A percentile compares a stretch with the other conserved stretches of the same genome.
These are phyloP conservation scores for Daldinia eschscholtzii DNA, from an alignment of 2,329 filamentous ascomycete genomes.

Conservation along the genomic window DNA sequence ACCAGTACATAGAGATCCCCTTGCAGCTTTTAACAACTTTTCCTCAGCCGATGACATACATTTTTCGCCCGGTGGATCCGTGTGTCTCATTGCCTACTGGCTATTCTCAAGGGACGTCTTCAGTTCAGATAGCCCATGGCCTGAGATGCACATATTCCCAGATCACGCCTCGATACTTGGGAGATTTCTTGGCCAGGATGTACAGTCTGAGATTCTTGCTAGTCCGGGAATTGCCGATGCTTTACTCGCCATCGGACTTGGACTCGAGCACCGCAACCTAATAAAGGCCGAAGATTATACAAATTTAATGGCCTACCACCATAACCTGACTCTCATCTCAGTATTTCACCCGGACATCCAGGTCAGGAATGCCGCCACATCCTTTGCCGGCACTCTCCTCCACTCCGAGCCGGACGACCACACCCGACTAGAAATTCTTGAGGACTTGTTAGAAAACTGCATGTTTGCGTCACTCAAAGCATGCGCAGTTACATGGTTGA, in stretches of 20 bases:
- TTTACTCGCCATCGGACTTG: slow-evolving; percentile 70
- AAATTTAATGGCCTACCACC: slow-evolving; percentile 71
- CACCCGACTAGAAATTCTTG: slow-evolving; percentile 70
- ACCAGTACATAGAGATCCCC: slow-evolving; percentile 59
- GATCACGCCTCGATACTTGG: slow-evolving; percentile 68
- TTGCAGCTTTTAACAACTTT: slow-evolving; percentile 62
- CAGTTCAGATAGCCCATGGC: slow-evolving; percentile 65
- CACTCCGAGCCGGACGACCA: slow-evolving; percentile 71
- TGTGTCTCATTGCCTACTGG: slow-evolving; percentile 72
- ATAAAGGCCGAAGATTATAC: slow-evolving; percentile 53
- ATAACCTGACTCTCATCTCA: slow-evolving; percentile 68
- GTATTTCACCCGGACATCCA: slow-evolving; percentile 68
- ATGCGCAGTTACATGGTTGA: slow-evolving; percentile 72
- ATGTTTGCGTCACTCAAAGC: slow-evolving; percentile 72
- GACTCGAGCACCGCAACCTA: slow-evolving; percentile 65
- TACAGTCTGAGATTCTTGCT: slow-evolving; percentile 62
- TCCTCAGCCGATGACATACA: slow-evolving; percentile 65
- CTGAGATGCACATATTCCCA: slow-evolving; percentile 70
- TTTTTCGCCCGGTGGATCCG: slow-evolving; percentile 69
- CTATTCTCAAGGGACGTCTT: slow-evolving; percentile 73
- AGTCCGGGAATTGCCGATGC: slow-evolving; percentile 70
- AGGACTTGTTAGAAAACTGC: slow-evolving; percentile 75
- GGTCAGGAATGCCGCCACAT: slow-evolving; percentile 67
- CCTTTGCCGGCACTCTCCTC: slow-evolving; percentile 65
- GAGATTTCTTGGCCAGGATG: slow-evolving; percentile 65